Evolutionary conservation across 108 stramenopile genomes (phyloP), one percentile per base, ranked within the genome.

Genomic region (Poteriospumella lacustris): DNA sequence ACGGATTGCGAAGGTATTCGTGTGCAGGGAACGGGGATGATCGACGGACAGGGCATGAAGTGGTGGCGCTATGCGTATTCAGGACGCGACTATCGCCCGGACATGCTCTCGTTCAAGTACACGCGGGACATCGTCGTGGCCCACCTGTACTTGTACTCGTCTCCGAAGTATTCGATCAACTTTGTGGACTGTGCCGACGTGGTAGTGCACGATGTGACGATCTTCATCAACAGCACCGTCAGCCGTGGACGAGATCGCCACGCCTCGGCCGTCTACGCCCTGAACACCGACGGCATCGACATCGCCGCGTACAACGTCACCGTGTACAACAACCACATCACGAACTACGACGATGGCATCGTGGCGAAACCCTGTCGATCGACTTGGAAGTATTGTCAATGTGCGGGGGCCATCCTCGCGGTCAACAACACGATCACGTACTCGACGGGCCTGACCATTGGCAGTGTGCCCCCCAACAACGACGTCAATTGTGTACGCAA

Each of bases 271-370:
- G n/a, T n/a, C n/a, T n/a, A n/a, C n/a, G n/a, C n/a, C n/a, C n/a
- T n/a, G n/a, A 60, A 2, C 1, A 47, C 75, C 26, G 43, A 76
- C 3, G 75, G 75, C 3, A 1, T 76, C 1, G 75, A 76, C n/a
- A 2, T 60, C 1, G 58, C 58, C 58, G 75, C 42, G n/a, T n/a
- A 58, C 1, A 47, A 47, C 1, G 44, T 76, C 24, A 29, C 2
- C 1, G 12, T 76, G 2, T 29, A 76, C 40, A 31, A 76, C 52
- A 31, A 28, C 75, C n/a, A 59, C 59, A 43, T 76, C 29, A 58
- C 58, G n/a, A 76, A 76, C 75, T 76, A 1, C 3, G 75, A 76
- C 59, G 75, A 76, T 43, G 68, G 28, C 3, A 5, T 52, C 59
- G 68, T 1, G 1, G 58, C 44, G n/a, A 76, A 76, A 31, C 75